phyloP scores from a whole-genome alignment of 2,329 filamentous ascomycete species.

The Colletotrichum caudatum region DNA sequence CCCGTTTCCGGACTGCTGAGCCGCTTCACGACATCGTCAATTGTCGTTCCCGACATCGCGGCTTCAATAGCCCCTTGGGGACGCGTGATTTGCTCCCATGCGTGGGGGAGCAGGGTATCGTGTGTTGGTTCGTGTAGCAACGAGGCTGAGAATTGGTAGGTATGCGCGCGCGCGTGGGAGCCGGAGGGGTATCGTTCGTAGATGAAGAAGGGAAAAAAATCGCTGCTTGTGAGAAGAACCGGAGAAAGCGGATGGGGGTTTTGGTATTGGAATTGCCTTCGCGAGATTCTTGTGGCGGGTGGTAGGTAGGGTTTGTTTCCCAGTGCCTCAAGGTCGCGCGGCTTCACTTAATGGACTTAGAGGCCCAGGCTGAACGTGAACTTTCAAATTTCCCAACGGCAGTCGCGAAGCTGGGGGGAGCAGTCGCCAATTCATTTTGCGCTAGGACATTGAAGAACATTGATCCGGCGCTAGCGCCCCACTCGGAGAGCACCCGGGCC shows the following conservation, averaged over 20 bases:
- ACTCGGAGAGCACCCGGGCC: constrained; percentile 31
- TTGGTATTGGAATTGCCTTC: constrained; percentile 19
- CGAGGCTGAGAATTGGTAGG: constrained; percentile 31
- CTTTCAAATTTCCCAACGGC: constrained; percentile 56
- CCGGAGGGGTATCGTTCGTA: constrained; percentile 35
- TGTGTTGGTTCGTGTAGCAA: constrained; percentile 40
- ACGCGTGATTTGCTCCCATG: constrained; percentile 53
- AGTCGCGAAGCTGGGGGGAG: constrained; percentile 53
- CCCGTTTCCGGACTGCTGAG: constrained; percentile 68
- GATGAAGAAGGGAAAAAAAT: constrained; percentile 22
- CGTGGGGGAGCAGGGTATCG: constrained; percentile 45
- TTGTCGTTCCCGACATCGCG: constrained; percentile 70
- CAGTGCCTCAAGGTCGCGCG: constrained; percentile 32
- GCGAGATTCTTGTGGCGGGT: background rate
- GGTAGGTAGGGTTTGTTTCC: constrained; percentile 4
- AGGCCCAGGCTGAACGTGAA: constrained; percentile 37
- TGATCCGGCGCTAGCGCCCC: constrained; percentile 47
- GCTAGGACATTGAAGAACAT: constrained; percentile 54
- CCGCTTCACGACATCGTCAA: constrained; percentile 74
- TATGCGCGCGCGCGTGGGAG: constrained; percentile 23
- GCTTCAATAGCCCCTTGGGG: constrained; percentile 59
- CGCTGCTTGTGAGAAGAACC: constrained; percentile 3
- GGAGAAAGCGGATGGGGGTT: background rate
- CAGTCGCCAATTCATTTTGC: constrained; percentile 56
- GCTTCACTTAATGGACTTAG: constrained; percentile 31